phyloP scores from a whole-genome alignment of 139 green algal genomes.

The Chlorella sp. region DNA sequence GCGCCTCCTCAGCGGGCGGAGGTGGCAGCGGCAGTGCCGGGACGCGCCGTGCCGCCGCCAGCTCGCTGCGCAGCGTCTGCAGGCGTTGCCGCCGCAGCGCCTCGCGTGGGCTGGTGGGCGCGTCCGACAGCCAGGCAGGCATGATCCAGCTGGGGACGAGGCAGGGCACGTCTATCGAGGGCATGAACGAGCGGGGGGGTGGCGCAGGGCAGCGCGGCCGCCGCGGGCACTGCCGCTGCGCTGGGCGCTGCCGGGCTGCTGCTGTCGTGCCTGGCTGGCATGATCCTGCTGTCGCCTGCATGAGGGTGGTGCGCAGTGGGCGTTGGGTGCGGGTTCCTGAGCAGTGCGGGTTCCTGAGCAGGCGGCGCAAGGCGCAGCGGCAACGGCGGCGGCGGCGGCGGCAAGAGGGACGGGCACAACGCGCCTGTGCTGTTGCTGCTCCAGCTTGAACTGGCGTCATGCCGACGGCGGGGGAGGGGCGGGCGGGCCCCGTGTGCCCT shows the following conservation, averaged over 20 bases:
- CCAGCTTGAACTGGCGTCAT: too few species aligned
- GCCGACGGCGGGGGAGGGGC: too few species aligned
- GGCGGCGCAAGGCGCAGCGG: neutral
- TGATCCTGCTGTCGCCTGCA: neutral
- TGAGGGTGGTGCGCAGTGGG: neutral
- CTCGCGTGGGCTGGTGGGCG: neutral
- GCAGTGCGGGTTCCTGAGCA: neutral
- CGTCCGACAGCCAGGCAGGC: constrained; percentile 1
- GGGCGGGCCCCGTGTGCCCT: too few species aligned
- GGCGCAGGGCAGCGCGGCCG: neutral
- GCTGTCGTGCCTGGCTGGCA: too few species aligned
- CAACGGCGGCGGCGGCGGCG: neutral
- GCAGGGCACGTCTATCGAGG: neutral
- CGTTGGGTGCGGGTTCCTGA: neutral
- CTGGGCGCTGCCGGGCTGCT: neutral
- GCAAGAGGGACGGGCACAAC: neutral
- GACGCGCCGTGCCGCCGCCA: neutral
- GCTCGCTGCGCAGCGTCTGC: neutral
- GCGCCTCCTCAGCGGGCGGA: neutral
- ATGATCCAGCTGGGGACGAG: constrained; percentile 11
- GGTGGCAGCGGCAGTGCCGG: constrained; percentile 9
- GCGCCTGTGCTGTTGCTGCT: neutral
- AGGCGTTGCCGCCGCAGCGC: neutral
- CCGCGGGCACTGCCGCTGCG: neutral
- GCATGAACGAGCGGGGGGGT: neutral